Evolutionary conservation across 2,329 filamentous ascomycete species (phyloP), one percentile per base, ranked within the genome.

Genomic region (Penicillium sp.): DNA sequence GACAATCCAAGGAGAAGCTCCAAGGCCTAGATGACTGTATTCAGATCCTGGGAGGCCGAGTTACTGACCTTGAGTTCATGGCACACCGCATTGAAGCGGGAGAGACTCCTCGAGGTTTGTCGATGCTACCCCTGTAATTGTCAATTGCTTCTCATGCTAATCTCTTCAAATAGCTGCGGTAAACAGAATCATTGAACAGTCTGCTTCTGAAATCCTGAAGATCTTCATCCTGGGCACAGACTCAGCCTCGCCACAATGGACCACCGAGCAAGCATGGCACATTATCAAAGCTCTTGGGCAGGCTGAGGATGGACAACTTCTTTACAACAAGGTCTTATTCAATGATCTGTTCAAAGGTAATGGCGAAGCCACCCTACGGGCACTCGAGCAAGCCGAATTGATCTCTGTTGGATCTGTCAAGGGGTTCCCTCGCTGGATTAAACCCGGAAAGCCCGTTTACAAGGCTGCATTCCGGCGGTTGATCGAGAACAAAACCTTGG

Each of bases 31-130:
- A 97, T 67, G 82, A 82, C 27, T 93, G 90, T 65, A 96, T 98
- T 62, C 84, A 87, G 27, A 84, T 87, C 0, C 83, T 99, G 1
- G 95, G 95, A 22, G 95, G 95, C 2, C 90, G 95, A 3, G 82
- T 99, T n/a, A 96, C 92, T 0, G 95, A 99, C 69, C 87, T 99
- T 21, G 93, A 98, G 71, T 96, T 95, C 69, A 85, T 99, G 44
- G 90, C 93, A n/a, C 87, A 93, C 35, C 85, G 95, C 19, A 89
- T 99, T 66, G 91, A 91, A 75, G 87, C 89, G 1, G 93, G 95
- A 16, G 92, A 97, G 72, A 89, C 84, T 2, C 95, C 95, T 0
- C 84, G 82, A 61, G 26, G 26, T 26, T 26, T 26, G 26, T 26
- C 26, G 26, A 26, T 26, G 26, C 26, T 26, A 26, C 26, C 7